Evolutionary conservation across 768 basidiomycete genomes (phyloP).

Genomic region (Podaxis carcinomalis): DNA sequence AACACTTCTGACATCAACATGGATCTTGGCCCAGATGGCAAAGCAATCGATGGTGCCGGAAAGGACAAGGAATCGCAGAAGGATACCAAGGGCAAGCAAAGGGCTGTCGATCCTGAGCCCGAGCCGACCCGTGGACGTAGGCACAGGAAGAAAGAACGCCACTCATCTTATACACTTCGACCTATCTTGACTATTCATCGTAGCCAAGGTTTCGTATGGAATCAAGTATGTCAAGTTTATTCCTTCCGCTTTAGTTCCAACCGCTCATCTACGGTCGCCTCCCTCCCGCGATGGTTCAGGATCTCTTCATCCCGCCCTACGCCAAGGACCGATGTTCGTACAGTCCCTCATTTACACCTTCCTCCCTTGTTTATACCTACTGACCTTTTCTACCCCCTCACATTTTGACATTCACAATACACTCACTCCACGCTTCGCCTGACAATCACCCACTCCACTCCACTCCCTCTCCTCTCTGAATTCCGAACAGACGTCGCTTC

Average conservation of each 20-base stretch:
- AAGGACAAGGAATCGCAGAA: conserved; percentile 37
- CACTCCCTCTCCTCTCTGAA: not conserved
- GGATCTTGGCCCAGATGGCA: conserved; percentile 39
- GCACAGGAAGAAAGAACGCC: conserved; percentile 52
- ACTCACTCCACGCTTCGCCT: conserved; percentile 1
- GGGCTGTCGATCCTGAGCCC: conserved; percentile 64
- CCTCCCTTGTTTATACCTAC: conserved; percentile 14
- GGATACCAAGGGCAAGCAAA: conserved; percentile 78
- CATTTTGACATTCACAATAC: conserved; percentile 5
- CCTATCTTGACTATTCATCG: conserved; percentile 84
- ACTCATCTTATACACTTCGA: conserved; percentile 58
- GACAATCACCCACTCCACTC: conserved; percentile 16
- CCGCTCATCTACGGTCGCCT: conserved; percentile 5
- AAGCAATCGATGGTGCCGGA: conserved; percentile 29
- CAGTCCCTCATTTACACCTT: conserved; percentile 18
- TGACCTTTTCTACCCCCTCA: conserved; percentile 15
- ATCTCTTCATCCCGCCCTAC: conserved; percentile 83
- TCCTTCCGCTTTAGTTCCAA: not conserved
- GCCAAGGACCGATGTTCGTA: conserved; percentile 87
- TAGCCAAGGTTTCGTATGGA: conserved; percentile 90
- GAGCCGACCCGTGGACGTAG: conserved; percentile 30
- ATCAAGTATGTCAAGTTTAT: conserved; percentile 55
- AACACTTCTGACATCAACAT: conserved; percentile 52
- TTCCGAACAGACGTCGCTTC: conserved; percentile 64
- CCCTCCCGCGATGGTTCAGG: conserved; percentile 35